phyloP scores from a whole-genome alignment of 768 basidiomycete genomes.

The Tubosaeta sp. region DNA sequence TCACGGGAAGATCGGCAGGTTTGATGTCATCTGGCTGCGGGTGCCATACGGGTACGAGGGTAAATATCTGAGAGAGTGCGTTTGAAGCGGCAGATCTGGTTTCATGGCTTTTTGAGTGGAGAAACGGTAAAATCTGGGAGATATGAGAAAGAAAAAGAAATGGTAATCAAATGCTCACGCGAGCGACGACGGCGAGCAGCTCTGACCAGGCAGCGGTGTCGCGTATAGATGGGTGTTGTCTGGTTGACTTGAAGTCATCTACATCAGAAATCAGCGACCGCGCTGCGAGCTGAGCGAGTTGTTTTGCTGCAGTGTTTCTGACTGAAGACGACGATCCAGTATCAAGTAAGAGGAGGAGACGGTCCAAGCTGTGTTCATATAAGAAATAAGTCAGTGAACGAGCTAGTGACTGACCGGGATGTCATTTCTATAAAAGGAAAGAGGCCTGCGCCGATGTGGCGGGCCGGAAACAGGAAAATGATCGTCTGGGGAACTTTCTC shows the following conservation, averaged over 20 bases:
- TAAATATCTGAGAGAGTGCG: constrained; percentile 84
- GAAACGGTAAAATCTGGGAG: constrained; percentile 77
- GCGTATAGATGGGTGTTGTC: constrained; percentile 52
- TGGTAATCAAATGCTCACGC: constrained; percentile 43
- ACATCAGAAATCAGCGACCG: constrained; percentile 83
- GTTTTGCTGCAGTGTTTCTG: constrained; percentile 93
- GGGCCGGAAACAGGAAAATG: constrained; percentile 38
- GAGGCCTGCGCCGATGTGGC: constrained; percentile 49
- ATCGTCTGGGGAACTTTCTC: constrained; percentile 51
- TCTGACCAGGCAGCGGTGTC: constrained; percentile 87
- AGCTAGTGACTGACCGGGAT: constrained; percentile 52
- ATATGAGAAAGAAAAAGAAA: neutral
- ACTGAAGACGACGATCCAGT: constrained; percentile 90
- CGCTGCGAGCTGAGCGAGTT: constrained; percentile 87
- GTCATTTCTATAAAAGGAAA: constrained; percentile 62
- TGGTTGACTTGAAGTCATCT: constrained; percentile 62
- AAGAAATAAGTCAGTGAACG: neutral
- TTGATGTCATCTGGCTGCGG: constrained; percentile 29
- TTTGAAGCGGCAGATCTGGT: constrained; percentile 86
- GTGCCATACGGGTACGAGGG: constrained; percentile 77
- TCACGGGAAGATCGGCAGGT: constrained; percentile 23
- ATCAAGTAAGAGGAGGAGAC: constrained; percentile 92
- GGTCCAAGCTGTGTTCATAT: constrained; percentile 70
- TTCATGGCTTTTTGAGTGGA: constrained; percentile 90
- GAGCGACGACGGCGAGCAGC: constrained; percentile 84